phyloP scores from a whole-genome alignment of 768 basidiomycete species.

The Ramaria rubella region DNA sequence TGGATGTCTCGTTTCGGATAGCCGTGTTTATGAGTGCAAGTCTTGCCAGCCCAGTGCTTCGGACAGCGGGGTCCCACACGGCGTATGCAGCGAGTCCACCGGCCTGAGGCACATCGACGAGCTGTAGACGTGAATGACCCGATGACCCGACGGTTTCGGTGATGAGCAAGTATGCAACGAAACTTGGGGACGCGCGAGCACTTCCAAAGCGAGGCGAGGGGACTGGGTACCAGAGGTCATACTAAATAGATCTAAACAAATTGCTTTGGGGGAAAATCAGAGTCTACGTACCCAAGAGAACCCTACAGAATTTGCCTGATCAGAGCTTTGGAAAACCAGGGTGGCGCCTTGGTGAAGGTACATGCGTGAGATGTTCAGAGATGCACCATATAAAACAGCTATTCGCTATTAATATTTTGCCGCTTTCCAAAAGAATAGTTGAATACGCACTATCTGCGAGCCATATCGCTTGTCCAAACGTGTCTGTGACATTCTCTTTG shows the following conservation, averaged over 20 bases:
- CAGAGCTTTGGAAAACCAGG: conserved; percentile 25
- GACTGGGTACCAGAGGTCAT: conserved; percentile 28
- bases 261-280: not conserved
- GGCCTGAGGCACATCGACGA: conserved; percentile 15
- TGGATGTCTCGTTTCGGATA: conserved; percentile 18
- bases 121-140: conserved; percentile 17
- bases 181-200: conserved; percentile 24
- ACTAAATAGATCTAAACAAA: conserved; percentile 18
- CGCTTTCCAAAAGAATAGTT: not conserved
- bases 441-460: conserved; percentile 23
- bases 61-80: conserved; percentile 22
- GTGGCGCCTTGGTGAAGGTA: conserved; percentile 27
- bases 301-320: conserved; percentile 22
- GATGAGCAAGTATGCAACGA: conserved; percentile 28
- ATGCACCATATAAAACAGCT: conserved; percentile 25
- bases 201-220: conserved; percentile 21
- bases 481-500: conserved; percentile 29
- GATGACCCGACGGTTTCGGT: conserved; percentile 27
- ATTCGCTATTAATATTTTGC: conserved; percentile 12
- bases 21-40: conserved; percentile 26
- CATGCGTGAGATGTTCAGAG: conserved; percentile 25
- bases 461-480: conserved; percentile 30
- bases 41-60: conserved; percentile 13
- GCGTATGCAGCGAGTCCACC: conserved; percentile 26
- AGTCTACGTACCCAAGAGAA: conserved; percentile 16